Evolutionary conservation across 495 filamentous ascomycete species (phyloP).

Genomic region (Podospora australis): DNA sequence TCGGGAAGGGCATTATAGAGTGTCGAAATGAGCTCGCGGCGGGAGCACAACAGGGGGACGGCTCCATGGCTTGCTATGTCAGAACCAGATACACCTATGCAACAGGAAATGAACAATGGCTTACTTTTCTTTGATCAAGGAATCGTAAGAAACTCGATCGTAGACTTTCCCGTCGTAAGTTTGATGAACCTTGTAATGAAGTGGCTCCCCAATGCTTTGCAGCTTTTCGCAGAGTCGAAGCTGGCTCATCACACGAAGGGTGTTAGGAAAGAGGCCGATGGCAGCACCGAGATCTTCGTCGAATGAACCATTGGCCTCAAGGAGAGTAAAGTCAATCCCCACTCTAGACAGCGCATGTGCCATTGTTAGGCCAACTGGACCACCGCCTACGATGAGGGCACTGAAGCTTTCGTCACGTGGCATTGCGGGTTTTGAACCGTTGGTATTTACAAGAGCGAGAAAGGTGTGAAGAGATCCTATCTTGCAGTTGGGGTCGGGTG

Average conservation of each 20-base stretch:
- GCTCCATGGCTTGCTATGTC: too few species aligned
- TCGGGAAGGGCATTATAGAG: constrained; percentile 26
- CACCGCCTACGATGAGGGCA: constrained; percentile 43
- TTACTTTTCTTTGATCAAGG: too few species aligned
- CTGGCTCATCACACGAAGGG: constrained; percentile 42
- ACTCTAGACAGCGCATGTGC: constrained; percentile 38
- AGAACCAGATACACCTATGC: too few species aligned
- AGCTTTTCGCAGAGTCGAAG: constrained; percentile 32
- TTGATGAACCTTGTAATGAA: background rate
- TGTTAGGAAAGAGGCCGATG: constrained; percentile 28
- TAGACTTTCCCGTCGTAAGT: background rate
- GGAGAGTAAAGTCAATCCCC: constrained; percentile 43
- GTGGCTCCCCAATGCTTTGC: background rate
- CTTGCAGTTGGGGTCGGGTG: too few species aligned
- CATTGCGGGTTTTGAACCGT: too few species aligned
- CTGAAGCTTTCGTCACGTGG: too few species aligned
- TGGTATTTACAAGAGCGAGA: too few species aligned
- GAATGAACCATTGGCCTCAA: constrained; percentile 36
- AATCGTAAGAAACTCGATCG: background rate
- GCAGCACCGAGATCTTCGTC: constrained; percentile 33
- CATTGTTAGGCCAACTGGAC: constrained; percentile 41
- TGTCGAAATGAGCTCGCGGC: constrained; percentile 24
- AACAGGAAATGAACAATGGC: too few species aligned
- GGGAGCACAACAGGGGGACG: too few species aligned
- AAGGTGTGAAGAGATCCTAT: too few species aligned